Percentiles rank a stretch among this genome's conserved stretches.
phyloP scores from a whole-genome alignment of 2,329 filamentous ascomycete species.

The Ophiostoma sp. region DNA sequence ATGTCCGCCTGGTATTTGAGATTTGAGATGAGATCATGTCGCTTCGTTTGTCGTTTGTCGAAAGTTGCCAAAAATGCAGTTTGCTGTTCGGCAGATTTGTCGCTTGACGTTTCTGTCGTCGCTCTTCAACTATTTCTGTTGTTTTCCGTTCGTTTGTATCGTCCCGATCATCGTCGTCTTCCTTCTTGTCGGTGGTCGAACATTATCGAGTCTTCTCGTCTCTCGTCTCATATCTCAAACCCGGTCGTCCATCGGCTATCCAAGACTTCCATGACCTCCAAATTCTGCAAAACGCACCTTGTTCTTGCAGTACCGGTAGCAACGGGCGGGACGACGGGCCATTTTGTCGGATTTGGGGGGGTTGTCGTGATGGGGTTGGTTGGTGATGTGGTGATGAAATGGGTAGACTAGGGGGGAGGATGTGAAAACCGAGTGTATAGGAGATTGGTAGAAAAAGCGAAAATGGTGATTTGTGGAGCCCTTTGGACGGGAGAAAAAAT shows the following conservation, averaged over 20 bases:
- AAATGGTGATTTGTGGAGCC: slow-evolving; percentile 20
- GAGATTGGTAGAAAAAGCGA: slow-evolving; percentile 28
- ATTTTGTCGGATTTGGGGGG: slow-evolving; percentile 68
- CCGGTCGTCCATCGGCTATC: slow-evolving; percentile 18
- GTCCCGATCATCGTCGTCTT: slow-evolving; percentile 1
- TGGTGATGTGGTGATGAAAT: slow-evolving; percentile 19
- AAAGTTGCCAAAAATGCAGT: not conserved
- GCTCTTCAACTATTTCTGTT: not conserved
- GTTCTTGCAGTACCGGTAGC: slow-evolving; percentile 99
- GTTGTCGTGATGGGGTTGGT: slow-evolving; percentile 32
- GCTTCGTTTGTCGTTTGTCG: not conserved
- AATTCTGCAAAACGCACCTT: slow-evolving; percentile 62
- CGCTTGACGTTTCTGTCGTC: not conserved
- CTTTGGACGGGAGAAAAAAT: slow-evolving; percentile 14
- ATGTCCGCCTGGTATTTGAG: not conserved
- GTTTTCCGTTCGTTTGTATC: not conserved
- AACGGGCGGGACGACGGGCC: slow-evolving; percentile 98
- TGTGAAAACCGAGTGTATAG: not conserved
- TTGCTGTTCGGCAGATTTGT: not conserved
- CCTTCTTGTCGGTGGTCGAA: not conserved
- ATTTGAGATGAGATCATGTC: not conserved
- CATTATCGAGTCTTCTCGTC: slow-evolving; percentile 2
- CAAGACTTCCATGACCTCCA: not conserved
- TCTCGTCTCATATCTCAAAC: slow-evolving; percentile 14
- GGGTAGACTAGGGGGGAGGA: slow-evolving; percentile 11